phyloP scores from a whole-genome alignment of 345 rosid species.

The Atalantia buxifolia region DNA sequence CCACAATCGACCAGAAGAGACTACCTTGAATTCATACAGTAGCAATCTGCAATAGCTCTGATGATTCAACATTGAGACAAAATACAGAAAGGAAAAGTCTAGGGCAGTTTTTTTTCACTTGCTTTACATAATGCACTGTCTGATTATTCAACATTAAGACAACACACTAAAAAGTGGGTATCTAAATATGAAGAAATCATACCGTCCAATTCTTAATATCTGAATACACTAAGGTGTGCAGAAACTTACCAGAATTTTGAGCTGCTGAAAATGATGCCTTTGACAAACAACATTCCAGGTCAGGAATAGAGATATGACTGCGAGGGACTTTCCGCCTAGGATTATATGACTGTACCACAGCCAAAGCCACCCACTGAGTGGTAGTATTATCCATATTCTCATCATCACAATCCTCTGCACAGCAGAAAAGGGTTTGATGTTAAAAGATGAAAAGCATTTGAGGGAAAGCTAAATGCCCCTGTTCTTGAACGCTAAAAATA shows the following conservation, averaged over 20 bases:
- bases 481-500: background rate
- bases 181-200: background rate
- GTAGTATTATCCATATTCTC: conserved; percentile 24
- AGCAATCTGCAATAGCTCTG: background rate
- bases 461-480: background rate
- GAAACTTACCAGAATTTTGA: conserved; percentile 55
- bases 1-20: background rate
- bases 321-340: conserved; percentile 72
- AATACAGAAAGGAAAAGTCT: background rate
- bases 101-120: background rate
- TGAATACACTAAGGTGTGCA: background rate
- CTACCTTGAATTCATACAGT: background rate
- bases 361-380: conserved; percentile 69
- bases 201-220: background rate
- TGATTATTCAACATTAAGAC: background rate
- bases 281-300: conserved; percentile 67
- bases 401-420: conserved; percentile 39
- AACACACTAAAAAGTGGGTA: background rate
- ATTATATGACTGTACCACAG: conserved; percentile 73
- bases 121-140: background rate
- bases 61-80: background rate
- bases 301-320: conserved; percentile 61
- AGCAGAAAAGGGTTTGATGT: background rate
- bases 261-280: conserved; percentile 69
- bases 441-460: background rate